Percentiles rank a stretch among this genome's conserved stretches.
These are phyloP conservation scores for Yamadazyma laniorum DNA, from an alignment of 805 yeast species.

Conservation along the genomic window DNA sequence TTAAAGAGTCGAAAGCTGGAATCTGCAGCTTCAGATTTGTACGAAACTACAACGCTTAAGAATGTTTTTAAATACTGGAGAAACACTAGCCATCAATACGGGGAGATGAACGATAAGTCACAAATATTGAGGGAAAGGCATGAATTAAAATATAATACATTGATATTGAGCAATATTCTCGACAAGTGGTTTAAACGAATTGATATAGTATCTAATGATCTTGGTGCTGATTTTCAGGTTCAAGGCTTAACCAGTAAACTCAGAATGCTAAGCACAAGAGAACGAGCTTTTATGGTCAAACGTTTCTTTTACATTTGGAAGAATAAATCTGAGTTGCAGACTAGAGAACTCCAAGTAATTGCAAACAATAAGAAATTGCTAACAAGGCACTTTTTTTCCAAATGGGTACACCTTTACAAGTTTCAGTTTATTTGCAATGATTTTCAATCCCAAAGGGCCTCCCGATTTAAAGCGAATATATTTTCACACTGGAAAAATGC, in stretches of 20 bases:
- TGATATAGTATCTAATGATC: neutral
- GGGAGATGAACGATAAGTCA: neutral
- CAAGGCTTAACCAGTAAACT: conserved; percentile 4
- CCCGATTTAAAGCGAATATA: neutral
- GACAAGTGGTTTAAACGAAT: conserved; percentile 2
- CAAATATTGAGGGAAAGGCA: neutral
- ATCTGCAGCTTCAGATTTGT: neutral
- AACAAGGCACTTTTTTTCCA: conserved; percentile 3
- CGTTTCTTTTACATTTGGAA: conserved; percentile 13
- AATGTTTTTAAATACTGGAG: conserved; percentile 1
- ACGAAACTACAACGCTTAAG: neutral
- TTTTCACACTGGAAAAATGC: conserved; percentile 17
- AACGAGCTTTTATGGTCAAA: conserved; percentile 14
- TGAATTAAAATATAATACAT: neutral
- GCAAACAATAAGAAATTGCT: neutral
- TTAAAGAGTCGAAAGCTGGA: neutral
- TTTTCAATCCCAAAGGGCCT: conserved; percentile 7
- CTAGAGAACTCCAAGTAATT: conserved; percentile 1
- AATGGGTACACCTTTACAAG: conserved; percentile 10
- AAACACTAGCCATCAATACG: neutral
- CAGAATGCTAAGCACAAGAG: conserved; percentile 10
- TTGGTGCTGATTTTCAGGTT: neutral
- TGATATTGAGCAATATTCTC: neutral
- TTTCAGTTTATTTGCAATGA: conserved; percentile 9
- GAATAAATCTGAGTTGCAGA: neutral